A percentile compares a stretch with the other conserved stretches of the same genome.
These are phyloP conservation scores for Bathelium albidoporum DNA, from an alignment of 495 filamentous ascomycete genomes.

Conservation along the genomic window DNA sequence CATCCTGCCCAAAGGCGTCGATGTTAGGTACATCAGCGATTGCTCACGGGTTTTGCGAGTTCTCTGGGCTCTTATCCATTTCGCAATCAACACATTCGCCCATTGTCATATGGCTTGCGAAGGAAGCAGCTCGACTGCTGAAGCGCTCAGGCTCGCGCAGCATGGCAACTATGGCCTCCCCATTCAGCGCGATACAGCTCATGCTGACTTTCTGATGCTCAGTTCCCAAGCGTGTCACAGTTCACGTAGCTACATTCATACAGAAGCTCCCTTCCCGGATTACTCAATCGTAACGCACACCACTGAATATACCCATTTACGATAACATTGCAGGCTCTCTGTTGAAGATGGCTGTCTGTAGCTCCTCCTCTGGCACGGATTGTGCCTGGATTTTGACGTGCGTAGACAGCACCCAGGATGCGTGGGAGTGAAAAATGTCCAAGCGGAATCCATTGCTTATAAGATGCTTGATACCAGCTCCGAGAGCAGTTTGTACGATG, in stretches of 20 bases:
- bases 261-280: slow-evolving; percentile 7
- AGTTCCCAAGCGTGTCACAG: slow-evolving; percentile 4
- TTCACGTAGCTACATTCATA: slow-evolving; percentile 3
- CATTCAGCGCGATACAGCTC: neutral
- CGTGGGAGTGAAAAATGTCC: slow-evolving; percentile 4
- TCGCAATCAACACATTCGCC: neutral
- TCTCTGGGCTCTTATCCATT: neutral
- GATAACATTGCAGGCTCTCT: neutral
- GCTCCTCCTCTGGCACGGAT: slow-evolving; percentile 2
- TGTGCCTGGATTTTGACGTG: slow-evolving; percentile 7
- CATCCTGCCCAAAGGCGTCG: neutral
- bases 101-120: neutral
- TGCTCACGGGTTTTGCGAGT: neutral
- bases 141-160: neutral
- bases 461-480: slow-evolving; percentile 7
- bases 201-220: slow-evolving; percentile 6
- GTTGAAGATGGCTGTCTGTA: neutral
- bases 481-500: slow-evolving; percentile 6
- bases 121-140: slow-evolving; percentile 5
- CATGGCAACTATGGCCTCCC: neutral
- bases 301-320: slow-evolving; percentile 6
- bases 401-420: neutral
- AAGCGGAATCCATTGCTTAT: slow-evolving; percentile 7
- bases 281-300: slow-evolving; percentile 8
- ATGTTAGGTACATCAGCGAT: neutral